Base-by-base conservation (phyloP, 768 basidiomycete genomes). In the Ramaria sp. region DNA sequence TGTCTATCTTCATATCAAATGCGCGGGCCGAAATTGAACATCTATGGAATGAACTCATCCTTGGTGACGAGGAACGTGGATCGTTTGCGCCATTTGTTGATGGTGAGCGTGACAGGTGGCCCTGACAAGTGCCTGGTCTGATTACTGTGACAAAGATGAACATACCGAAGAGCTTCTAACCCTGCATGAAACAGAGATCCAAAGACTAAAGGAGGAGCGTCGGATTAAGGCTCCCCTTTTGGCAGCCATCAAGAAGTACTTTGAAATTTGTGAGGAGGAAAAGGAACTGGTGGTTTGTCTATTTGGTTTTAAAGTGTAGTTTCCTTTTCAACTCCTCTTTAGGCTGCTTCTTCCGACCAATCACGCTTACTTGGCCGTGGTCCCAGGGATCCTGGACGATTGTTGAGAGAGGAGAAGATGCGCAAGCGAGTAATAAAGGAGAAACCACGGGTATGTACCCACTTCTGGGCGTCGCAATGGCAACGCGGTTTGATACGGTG, bases 361-460 rank as follows among this genome's bases (percentile, higher is more conserved):
- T 81, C 79, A 15, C 80, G 92, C 39, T 73, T 95, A 7, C 78
- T 88, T 4, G 90, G 90, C 15, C 78, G 89, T 64, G 90, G 89
- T 27, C 73, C 83, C 3, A 77, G 91, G 56, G 88, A 92, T 73
- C 87, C 91, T 5, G 91, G 91, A 6, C 75, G 91, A 19, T 70
- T 99, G 37, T 71, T 97, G 53, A 79, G 91, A 59, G 95, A 99
- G 70, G 95, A 97, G 74, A 96, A 96, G 77, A 91, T 95, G 86
- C 78, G 95, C 54, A 98, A 97, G 69, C 77, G 94, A 30, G 92
- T 99, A 13, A 78, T 77, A 57, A 88, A 90, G 67, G 87, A 95
- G 72, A 97, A 96, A 66, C 95, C 95, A 27, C 80, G 88, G 66
- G 95, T 96, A 66, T 43, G 42, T 22, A 2, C 7, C 2, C 11